Conservation (phyloP, 306 rosid species). For the Rosa multiflora region DNA sequence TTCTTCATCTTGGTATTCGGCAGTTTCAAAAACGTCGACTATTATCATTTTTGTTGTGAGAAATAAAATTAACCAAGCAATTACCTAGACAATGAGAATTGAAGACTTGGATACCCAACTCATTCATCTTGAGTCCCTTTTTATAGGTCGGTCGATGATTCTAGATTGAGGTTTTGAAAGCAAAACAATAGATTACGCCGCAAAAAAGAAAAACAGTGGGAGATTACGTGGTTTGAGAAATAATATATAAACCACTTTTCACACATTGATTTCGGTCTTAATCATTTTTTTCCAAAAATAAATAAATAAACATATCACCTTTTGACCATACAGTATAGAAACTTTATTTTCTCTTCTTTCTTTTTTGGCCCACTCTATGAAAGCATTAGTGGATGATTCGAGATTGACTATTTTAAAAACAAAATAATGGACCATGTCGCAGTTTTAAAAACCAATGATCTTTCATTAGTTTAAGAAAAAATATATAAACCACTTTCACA, state of each 20-base stretch:
- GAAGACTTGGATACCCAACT: neutral
- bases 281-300: too few relatives aligned
- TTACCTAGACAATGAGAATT: neutral
- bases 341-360: too few relatives aligned
- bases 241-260: neutral
- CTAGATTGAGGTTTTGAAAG: neutral
- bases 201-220: neutral
- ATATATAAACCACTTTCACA: too few relatives aligned
- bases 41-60: neutral
- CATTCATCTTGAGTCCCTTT: neutral
- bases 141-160: neutral
- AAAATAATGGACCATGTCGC: too few relatives aligned
- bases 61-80: neutral
- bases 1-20: neutral
- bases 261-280: neutral
- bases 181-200: neutral
- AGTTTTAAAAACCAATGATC: too few relatives aligned
- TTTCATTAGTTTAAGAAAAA: too few relatives aligned
- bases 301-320: too few relatives aligned
- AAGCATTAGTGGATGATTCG: too few relatives aligned
- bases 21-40: neutral
- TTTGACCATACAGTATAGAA: too few relatives aligned
- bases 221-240: neutral
- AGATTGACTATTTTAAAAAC: too few relatives aligned
- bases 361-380: too few relatives aligned